Evolutionary conservation across 352 stramenopile species (phyloP).

Genomic region (Phytopythium delawarense): DNA sequence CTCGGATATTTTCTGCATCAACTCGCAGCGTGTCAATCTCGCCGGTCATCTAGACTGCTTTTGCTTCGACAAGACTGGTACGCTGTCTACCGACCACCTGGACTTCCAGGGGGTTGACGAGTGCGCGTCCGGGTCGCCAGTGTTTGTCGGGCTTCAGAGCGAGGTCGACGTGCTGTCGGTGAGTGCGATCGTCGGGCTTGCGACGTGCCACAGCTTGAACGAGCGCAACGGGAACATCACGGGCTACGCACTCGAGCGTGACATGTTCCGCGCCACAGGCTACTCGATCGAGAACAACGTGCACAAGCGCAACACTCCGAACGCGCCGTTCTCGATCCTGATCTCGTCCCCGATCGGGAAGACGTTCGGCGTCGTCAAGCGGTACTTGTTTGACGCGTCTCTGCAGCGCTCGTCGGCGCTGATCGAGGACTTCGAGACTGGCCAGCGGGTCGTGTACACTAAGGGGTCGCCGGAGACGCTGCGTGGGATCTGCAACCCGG

Average conservation of each 20-base stretch:
- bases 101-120: slow-evolving; percentile 74
- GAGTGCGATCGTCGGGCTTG: slow-evolving; percentile 54
- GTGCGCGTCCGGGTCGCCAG: slow-evolving; percentile 19
- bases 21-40: slow-evolving; percentile 69
- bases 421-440: slow-evolving; percentile 62
- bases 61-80: slow-evolving; percentile 85
- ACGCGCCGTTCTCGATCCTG: slow-evolving; percentile 54
- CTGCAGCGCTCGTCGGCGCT: slow-evolving; percentile 67
- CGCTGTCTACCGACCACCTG: slow-evolving; percentile 64
- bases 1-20: slow-evolving; percentile 63
- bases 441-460: slow-evolving; percentile 56
- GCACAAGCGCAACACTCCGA: slow-evolving; percentile 37
- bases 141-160: slow-evolving; percentile 50
- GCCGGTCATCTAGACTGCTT: slow-evolving; percentile 69
- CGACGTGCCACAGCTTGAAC: slow-evolving; percentile 62
- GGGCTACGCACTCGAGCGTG: slow-evolving; percentile 65
- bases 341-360: slow-evolving; percentile 70
- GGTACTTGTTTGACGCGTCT: slow-evolving; percentile 67
- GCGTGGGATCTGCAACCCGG: slow-evolving; percentile 51
- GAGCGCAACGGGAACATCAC: slow-evolving; percentile 45
- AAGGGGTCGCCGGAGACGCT: slow-evolving; percentile 71
- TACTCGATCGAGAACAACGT: slow-evolving; percentile 57
- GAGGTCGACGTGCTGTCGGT: slow-evolving; percentile 69
- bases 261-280: slow-evolving; percentile 68
- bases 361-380: slow-evolving; percentile 61